Percentiles rank a stretch among this genome's conserved stretches.
These are phyloP conservation scores for Pleomassaria siparia DNA, from an alignment of 2,329 filamentous ascomycete species.

Conservation along the genomic window DNA sequence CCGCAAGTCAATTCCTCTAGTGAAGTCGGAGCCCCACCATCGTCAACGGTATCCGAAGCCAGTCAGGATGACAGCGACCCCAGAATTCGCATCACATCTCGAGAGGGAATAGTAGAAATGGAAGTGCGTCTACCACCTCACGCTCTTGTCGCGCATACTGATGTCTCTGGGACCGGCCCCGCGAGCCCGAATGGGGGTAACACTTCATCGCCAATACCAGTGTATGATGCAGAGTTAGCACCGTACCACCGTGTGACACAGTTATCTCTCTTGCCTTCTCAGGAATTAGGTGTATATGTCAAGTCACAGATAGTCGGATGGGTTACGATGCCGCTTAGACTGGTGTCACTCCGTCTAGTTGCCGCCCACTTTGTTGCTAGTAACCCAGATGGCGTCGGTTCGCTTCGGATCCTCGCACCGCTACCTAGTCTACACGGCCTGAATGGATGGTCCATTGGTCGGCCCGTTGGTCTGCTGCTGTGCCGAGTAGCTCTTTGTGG, in stretches of 20 bases:
- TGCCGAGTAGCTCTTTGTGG: constrained; percentile 39
- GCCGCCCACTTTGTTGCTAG: constrained; percentile 32
- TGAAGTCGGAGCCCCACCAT: constrained; percentile 18
- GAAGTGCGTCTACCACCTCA: constrained; percentile 41
- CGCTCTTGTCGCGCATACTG: constrained; percentile 31
- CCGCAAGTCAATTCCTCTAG: constrained; percentile 13
- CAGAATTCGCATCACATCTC: constrained; percentile 42
- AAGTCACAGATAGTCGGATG: constrained; percentile 35
- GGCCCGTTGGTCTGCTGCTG: constrained; percentile 22
- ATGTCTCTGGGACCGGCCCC: constrained; percentile 18
- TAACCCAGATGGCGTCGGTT: constrained; percentile 2
- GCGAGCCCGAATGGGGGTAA: constrained; percentile 10
- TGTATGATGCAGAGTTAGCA: constrained; percentile 7
- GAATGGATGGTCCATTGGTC: constrained; percentile 21
- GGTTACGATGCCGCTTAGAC: constrained; percentile 32
- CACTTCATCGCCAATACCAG: constrained; percentile 7
- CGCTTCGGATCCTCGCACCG: constrained; percentile 10
- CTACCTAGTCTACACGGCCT: constrained; percentile 13
- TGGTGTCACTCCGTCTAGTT: constrained; percentile 32
- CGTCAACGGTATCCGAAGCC: constrained; percentile 23
- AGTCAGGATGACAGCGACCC: constrained; percentile 37
- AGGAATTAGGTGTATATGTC: constrained; percentile 34
- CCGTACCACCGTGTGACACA: constrained; percentile 38
- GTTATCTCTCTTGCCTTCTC: constrained; percentile 36
- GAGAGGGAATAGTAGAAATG: constrained; percentile 42